Conservation (phyloP, 2,329 filamentous ascomycete species). For the Ceratocystis smalleyi region DNA sequence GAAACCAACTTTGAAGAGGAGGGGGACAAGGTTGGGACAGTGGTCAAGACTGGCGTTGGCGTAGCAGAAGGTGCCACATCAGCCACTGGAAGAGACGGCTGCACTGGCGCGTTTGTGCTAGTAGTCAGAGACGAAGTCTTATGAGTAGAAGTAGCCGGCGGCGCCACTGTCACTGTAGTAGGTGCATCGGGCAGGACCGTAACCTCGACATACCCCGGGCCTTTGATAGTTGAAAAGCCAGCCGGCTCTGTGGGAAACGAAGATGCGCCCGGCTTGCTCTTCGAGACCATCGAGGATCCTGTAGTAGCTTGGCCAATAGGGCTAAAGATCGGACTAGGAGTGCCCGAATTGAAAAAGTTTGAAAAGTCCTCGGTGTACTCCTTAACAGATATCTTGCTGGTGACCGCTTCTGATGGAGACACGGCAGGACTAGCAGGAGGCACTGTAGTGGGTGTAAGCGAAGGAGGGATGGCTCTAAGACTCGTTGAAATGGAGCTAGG, state of each 20-base stretch:
- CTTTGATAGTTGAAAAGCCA: not conserved
- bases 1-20: not conserved
- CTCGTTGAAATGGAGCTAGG: not conserved
- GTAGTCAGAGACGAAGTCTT: not conserved
- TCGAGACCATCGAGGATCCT: not conserved
- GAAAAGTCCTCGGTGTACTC: constrained; percentile 4
- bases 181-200: constrained; percentile 1
- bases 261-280: not conserved
- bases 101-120: not conserved
- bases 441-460: not conserved
- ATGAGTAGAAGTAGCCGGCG: not conserved
- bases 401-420: not conserved
- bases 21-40: not conserved
- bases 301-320: not conserved
- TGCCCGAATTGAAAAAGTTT: constrained; percentile 9
- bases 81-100: not conserved
- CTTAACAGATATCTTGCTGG: not conserved
- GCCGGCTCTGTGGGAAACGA: not conserved
- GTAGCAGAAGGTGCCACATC: not conserved
- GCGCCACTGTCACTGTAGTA: not conserved
- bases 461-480: not conserved
- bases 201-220: not conserved
- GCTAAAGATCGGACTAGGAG: constrained; percentile 15
- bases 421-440: not conserved
- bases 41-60: not conserved